Base-by-base conservation (phyloP, 148 eudicot species). In the Chenopodium album region DNA sequence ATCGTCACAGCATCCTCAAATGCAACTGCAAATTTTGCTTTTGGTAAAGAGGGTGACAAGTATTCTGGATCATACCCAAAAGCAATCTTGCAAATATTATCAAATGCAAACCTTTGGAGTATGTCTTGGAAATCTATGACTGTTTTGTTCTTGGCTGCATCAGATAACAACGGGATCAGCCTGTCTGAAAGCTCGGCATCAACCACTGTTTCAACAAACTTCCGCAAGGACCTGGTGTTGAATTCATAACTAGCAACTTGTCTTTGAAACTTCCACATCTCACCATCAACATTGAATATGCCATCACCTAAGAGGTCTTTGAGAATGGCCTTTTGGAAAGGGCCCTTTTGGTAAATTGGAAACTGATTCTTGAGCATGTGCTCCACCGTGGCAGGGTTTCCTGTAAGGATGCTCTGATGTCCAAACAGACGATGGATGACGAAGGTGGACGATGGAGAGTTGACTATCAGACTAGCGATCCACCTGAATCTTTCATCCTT, bases 201-300 rank as follows among this genome's bases (percentile, higher is more conserved):
- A 69, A 91, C 92, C 1, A 89, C 87, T 7, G 41, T 74, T 56
- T 88, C 94, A 9, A 87, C 82, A 70, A 88, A 88, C 28, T 85
- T 88, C 8, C 87, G 22, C 19, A 91, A 73, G 0, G 89, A 89
- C 67, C 81, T 88, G 54, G 84, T 85, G 84, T 83, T 89, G 72
- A 91, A 88, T 66, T 88, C 92, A 28, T 84, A 86, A 78, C 88
- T 88, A 1, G 88, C 80, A 20, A 89, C 62, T 23, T 87, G 85
- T 7, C 93, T 86, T 60, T 91, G 91, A 76, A 78, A 83, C 79
- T 89, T 91, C 93, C 93, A 91, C 4, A 62, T 80, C 9, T 86
- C 86, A 19, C 87, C 87, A 31, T 91, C 89, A 23, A 56, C 82
- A 73, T 85, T 85, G 78, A 91, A 86, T 16, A 89, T 89, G 63